Base-by-base conservation (phyloP, 1,139 yeast species). In the Saccharomyces hybrid region DNA sequence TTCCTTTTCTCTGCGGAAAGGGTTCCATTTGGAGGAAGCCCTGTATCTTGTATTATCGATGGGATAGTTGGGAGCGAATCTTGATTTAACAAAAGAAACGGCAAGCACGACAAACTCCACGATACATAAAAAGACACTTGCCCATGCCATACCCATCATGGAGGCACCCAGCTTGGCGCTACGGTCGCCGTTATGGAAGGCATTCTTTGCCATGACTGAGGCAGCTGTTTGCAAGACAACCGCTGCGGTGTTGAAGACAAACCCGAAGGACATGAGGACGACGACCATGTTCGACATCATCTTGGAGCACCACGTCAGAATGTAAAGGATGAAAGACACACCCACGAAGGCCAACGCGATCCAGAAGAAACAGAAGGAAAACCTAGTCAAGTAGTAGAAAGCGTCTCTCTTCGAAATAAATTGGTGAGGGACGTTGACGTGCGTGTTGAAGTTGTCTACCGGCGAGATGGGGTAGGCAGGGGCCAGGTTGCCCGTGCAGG, bases 391-490 rank as follows among this genome's bases (percentile, higher is more conserved):
- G 72, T 83, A 86, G 75, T 75, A 86, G 72, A 77, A 84, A 34
- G 83, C 76, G 65, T 79, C 75, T 74, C 85, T 78, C 71, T 80
- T 77, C 60, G 70, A 66, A 60, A 83, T 65, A 58, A 86, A 86
- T 58, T 76, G 77, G 57, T 75, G 66, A 50, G 93, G 91, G 34
- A 86, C 78, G 57, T 75, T 73, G 1, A 62, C 63, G 29, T 73
- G 67, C 56, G 88, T 83, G 52, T 75, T 76, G 63, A 84, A 86
- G 73, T 86, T 86, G 68, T 86, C 89, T 51, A 73, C 78, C 21
- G 95, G 95, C 3, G 90, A 84, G 58, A 86, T 72, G 57, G 95
- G 90, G 65, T 76, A 79, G 51, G 87, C 93, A 26, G 84, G 79
- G 52, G 77, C 73, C 59, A 73, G 73, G 64, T 38, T 11, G n/a